These are phyloP conservation scores for Xylaria sp. DNA, from an alignment of 2,329 filamentous ascomycete species.

Conservation along the genomic window DNA sequence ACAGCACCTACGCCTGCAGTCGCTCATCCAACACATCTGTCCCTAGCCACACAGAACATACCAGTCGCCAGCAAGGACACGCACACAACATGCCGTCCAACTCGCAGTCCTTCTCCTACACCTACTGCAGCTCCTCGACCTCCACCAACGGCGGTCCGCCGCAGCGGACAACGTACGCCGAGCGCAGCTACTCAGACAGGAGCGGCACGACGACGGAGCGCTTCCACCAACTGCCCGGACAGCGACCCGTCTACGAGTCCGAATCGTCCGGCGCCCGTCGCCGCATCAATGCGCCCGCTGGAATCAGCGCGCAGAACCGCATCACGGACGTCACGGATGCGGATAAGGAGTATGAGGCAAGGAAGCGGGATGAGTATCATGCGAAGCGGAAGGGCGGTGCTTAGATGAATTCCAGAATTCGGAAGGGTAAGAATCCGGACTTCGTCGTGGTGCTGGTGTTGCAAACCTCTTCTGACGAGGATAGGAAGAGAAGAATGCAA, in stretches of 20 bases:
- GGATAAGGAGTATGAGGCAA: conserved; percentile 9
- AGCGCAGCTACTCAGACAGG: conserved; percentile 17
- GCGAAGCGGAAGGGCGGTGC: conserved; percentile 8
- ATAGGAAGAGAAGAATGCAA: too few species aligned
- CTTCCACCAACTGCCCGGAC: conserved; percentile 15
- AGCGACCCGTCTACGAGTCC: conserved; percentile 18
- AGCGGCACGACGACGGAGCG: conserved; percentile 15
- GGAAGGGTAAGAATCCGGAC: too few species aligned
- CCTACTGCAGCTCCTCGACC: conserved; percentile 15
- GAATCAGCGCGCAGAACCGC: conserved; percentile 7
- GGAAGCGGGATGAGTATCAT: conserved; percentile 13
- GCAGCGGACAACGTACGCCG: conserved; percentile 12
- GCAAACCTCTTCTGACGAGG: not conserved
- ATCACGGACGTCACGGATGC: conserved; percentile 16
- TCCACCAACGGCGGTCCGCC: conserved; percentile 14
- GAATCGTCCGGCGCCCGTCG: conserved; percentile 1
- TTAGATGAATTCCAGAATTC: not conserved
- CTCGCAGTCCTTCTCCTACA: conserved; percentile 18
- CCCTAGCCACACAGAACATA: not conserved
- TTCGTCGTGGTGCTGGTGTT: not conserved
- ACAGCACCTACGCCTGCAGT: too few species aligned
- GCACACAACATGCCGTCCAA: conserved; percentile 3
- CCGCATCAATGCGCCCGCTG: not conserved
- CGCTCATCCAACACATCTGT: not conserved
- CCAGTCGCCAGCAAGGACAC: not conserved